phyloP scores from a whole-genome alignment of 2,329 filamentous ascomycete genomes.

The Penicillium occitanis region DNA sequence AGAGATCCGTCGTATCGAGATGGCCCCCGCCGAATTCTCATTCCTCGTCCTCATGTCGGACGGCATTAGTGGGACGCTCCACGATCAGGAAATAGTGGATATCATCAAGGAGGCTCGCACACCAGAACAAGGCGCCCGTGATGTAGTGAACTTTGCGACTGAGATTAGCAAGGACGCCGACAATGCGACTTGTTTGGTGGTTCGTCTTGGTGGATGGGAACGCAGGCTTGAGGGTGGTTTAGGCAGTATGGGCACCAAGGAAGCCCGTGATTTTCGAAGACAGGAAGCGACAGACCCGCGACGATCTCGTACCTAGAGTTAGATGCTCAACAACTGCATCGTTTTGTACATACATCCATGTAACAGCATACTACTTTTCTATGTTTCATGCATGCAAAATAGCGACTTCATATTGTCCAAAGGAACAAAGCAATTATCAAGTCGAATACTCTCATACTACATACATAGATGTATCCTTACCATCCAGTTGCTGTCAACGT shows the following conservation, averaged over 20 bases:
- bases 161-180: conserved; percentile 70
- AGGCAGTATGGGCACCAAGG: conserved; percentile 87
- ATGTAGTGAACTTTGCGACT: conserved; percentile 82
- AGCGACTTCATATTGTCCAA: background rate
- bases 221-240: conserved; percentile 72
- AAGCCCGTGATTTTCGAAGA: conserved; percentile 79
- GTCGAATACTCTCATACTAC: background rate
- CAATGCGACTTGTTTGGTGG: conserved; percentile 64
- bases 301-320: conserved; percentile 56
- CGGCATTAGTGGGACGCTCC: conserved; percentile 80
- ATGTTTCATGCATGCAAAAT: background rate
- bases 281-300: conserved; percentile 80
- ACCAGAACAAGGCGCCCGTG: conserved; percentile 77
- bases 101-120: conserved; percentile 91
- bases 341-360: conserved; percentile 1
- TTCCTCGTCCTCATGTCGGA: conserved; percentile 89
- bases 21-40: conserved; percentile 79
- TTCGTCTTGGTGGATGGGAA: conserved; percentile 65
- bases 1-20: conserved; percentile 75
- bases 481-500: no score
- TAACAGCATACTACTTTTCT: background rate
- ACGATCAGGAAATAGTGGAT: conserved; percentile 94
- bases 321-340: background rate
- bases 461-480: background rate
- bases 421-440: background rate